Conservation (phyloP, 2,329 filamentous ascomycete species). For the Paracorniculantispora psalliotae region DNA sequence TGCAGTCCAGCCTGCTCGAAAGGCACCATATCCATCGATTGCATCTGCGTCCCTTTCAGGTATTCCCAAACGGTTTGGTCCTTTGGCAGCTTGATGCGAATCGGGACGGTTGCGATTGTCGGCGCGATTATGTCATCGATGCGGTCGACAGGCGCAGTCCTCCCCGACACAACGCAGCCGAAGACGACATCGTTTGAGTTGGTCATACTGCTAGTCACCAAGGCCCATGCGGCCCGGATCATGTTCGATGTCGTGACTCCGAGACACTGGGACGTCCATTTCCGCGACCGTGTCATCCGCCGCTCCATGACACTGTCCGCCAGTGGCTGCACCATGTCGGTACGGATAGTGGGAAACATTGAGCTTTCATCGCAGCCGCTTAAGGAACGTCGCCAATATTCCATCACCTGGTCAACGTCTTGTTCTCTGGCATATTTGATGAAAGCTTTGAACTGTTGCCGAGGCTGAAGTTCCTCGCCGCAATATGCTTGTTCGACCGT, state of each 20-base stretch:
- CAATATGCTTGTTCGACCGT: not conserved
- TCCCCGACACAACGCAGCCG: conserved; percentile 1
- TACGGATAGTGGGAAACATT: too few species aligned
- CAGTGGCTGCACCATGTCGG: too few species aligned
- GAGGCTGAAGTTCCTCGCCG: not conserved
- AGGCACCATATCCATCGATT: not conserved
- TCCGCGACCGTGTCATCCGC: too few species aligned
- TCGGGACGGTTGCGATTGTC: conserved; percentile 16
- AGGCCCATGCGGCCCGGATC: conserved; percentile 7
- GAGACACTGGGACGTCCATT: not conserved
- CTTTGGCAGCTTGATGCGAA: not conserved
- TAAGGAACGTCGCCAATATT: not conserved
- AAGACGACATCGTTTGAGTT: conserved; percentile 13
- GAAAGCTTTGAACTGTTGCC: not conserved
- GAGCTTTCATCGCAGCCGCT: not conserved
- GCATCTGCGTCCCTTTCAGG: not conserved
- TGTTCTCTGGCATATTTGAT: not conserved
- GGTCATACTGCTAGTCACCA: not conserved
- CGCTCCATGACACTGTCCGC: too few species aligned
- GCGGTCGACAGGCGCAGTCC: conserved; percentile 6
- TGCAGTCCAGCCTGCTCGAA: not conserved
- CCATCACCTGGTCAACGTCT: not conserved
- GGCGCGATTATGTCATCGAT: conserved; percentile 10
- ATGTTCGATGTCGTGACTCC: conserved; percentile 4
- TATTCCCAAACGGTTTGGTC: too few species aligned